Evolutionary conservation across 2,329 filamentous ascomycete genomes (phyloP).

Genomic region (Cryphonectria japonica): DNA sequence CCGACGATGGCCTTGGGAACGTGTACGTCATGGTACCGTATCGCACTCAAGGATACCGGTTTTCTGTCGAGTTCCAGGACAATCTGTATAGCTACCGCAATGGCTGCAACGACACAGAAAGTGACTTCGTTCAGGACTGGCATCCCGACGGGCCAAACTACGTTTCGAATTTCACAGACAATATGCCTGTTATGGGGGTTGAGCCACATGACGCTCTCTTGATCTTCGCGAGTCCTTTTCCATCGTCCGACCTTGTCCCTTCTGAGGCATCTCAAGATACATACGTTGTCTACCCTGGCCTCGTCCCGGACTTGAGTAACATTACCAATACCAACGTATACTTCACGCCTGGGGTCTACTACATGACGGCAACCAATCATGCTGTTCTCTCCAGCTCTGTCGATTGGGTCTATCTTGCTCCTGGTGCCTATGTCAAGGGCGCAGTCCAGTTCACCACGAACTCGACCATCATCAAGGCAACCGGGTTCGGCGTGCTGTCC

Average conservation of each 20-base stretch:
- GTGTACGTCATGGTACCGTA: conserved; percentile 37
- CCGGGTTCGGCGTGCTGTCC: conserved; percentile 42
- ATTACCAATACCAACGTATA: conserved; percentile 32
- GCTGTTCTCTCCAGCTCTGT: conserved; percentile 17
- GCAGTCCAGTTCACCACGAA: conserved; percentile 39
- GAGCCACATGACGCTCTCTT: conserved; percentile 39
- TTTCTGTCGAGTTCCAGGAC: conserved; percentile 40
- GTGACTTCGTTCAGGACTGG: conserved; percentile 24
- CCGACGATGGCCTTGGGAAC: conserved; percentile 29
- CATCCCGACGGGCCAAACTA: conserved; percentile 32
- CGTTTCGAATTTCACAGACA: conserved; percentile 31
- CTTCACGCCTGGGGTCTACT: conserved; percentile 40
- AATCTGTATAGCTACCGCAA: conserved; percentile 37
- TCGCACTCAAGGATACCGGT: conserved; percentile 34
- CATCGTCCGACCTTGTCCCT: conserved; percentile 31
- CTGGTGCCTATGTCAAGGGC: conserved; percentile 44
- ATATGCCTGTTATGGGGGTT: conserved; percentile 32
- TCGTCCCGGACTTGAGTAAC: conserved; percentile 31
- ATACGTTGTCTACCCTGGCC: conserved; percentile 33
- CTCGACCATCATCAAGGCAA: conserved; percentile 36
- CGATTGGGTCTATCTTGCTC: conserved; percentile 37
- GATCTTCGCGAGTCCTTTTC: conserved; percentile 40
- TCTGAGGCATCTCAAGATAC: conserved; percentile 26
- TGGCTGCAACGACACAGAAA: conserved; percentile 3
- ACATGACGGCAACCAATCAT: conserved; percentile 30